Conservation (phyloP, 345 rosid genomes). For the Aquilaria malaccensis region DNA sequence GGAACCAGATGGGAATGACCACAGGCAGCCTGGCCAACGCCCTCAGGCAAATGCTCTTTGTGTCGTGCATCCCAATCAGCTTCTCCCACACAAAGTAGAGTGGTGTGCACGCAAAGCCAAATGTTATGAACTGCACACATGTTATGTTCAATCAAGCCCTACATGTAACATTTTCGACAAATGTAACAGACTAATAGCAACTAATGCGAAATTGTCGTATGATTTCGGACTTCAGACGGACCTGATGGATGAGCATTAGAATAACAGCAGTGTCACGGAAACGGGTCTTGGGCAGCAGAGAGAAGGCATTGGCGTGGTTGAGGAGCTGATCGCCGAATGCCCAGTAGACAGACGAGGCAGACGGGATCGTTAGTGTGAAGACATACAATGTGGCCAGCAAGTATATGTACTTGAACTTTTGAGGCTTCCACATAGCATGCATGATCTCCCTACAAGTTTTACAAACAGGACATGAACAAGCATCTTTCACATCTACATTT, state of each 20-base stretch:
- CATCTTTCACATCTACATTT: background rate
- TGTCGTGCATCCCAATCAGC: constrained; percentile 20
- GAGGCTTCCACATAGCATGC: constrained; percentile 99
- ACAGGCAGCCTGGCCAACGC: background rate
- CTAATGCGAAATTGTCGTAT: background rate
- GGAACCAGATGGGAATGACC: background rate
- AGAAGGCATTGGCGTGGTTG: constrained; percentile 81
- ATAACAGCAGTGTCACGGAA: constrained; percentile 93
- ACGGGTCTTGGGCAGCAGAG: constrained; percentile 68
- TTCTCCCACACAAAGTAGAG: constrained; percentile 99
- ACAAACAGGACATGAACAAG: background rate
- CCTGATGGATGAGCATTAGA: constrained; percentile 98
- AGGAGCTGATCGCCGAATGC: constrained; percentile 92
- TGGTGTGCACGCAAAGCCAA: constrained; percentile 98
- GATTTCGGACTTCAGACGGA: background rate
- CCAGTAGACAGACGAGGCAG: constrained; percentile 96
- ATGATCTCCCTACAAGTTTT: constrained; percentile 70
- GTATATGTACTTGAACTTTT: constrained; percentile 90
- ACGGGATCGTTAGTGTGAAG: constrained; percentile 89
- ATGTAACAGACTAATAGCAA: background rate
- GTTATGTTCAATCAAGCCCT: background rate
- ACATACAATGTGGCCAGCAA: constrained; percentile 93
- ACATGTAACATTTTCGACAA: background rate
- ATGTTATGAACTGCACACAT: constrained; percentile 81
- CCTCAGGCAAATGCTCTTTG: background rate